These are phyloP conservation scores for Xerophyta viscosa DNA, from an alignment of 106 monocot genomes.

Conservation along the genomic window DNA sequence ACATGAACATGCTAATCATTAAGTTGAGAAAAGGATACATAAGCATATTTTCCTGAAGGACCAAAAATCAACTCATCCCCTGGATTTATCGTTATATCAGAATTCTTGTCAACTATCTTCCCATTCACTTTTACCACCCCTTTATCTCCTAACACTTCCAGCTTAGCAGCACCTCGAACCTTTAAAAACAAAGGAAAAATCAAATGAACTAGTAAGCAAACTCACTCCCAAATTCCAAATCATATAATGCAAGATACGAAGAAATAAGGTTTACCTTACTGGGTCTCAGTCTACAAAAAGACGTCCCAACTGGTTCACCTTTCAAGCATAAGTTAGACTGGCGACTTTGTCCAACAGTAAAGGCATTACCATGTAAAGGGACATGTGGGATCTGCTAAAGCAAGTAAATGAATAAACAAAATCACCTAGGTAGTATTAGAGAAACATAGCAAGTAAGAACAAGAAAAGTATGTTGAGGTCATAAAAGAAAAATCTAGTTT, in stretches of 20 bases:
- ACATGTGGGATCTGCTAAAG: slow-evolving; percentile 54
- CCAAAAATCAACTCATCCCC: slow-evolving; percentile 94
- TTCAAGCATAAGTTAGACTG: slow-evolving; percentile 50
- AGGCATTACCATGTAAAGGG: slow-evolving; percentile 34
- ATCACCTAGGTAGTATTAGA: background rate
- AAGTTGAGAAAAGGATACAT: slow-evolving; percentile 67
- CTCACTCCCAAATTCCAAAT: no score
- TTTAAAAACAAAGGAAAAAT: slow-evolving; percentile 14
- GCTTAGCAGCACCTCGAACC: slow-evolving; percentile 39
- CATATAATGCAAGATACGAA: no score
- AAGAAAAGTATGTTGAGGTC: no score
- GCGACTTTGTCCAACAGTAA: slow-evolving; percentile 63
- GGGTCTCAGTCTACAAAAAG: slow-evolving; percentile 62
- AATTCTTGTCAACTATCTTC: slow-evolving; percentile 58
- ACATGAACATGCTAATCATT: background rate
- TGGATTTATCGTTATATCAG: slow-evolving; percentile 42
- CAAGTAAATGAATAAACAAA: background rate
- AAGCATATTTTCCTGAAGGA: slow-evolving; percentile 77
- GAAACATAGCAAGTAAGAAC: no score
- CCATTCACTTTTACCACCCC: slow-evolving; percentile 81
- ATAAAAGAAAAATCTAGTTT: no score
- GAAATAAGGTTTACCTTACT: slow-evolving; percentile 36
- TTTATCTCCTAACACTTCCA: slow-evolving; percentile 56
- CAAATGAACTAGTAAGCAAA: no score
- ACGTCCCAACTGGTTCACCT: slow-evolving; percentile 37